A percentile compares a stretch with the other conserved stretches of the same genome.
Conservation (phyloP, 768 basidiomycete genomes). For the Fomitopsis pulvina region DNA sequence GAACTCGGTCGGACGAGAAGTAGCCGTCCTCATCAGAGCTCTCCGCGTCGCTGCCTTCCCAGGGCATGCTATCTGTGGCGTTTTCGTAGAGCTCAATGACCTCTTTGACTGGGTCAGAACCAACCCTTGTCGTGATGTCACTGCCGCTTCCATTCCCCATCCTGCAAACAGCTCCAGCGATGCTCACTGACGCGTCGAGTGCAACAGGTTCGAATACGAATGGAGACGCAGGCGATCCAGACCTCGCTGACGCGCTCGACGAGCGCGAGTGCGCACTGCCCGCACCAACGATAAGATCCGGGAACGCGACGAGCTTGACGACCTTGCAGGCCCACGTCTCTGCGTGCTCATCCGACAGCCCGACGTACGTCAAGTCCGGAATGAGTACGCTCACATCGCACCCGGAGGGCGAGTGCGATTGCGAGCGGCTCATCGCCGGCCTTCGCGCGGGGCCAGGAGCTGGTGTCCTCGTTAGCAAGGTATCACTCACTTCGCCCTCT, state of each 20-base stretch:
- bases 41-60: constrained; percentile 5
- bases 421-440: constrained; percentile 23
- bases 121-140: constrained; percentile 19
- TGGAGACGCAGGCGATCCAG: not conserved
- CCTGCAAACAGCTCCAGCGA: constrained; percentile 2
- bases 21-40: constrained; percentile 6
- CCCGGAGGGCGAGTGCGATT: constrained; percentile 48
- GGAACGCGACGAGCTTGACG: constrained; percentile 70
- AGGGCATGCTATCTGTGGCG: constrained; percentile 2
- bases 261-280: not conserved
- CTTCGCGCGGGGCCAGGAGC: not conserved
- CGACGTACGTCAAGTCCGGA: constrained; percentile 74
- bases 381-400: constrained; percentile 56
- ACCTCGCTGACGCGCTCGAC: constrained; percentile 6
- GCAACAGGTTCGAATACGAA: not conserved
- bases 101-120: constrained; percentile 16
- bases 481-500: not conserved
- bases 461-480: not conserved
- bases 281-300: constrained; percentile 47
- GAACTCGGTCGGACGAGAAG: not conserved
- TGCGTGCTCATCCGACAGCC: constrained; percentile 58
- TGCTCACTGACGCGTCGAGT: not conserved
- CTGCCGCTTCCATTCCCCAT: constrained; percentile 15
- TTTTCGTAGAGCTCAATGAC: constrained; percentile 7
- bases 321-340: constrained; percentile 75